phyloP scores from a whole-genome alignment of 495 filamentous ascomycete genomes.

The Amniculicola lignicola region DNA sequence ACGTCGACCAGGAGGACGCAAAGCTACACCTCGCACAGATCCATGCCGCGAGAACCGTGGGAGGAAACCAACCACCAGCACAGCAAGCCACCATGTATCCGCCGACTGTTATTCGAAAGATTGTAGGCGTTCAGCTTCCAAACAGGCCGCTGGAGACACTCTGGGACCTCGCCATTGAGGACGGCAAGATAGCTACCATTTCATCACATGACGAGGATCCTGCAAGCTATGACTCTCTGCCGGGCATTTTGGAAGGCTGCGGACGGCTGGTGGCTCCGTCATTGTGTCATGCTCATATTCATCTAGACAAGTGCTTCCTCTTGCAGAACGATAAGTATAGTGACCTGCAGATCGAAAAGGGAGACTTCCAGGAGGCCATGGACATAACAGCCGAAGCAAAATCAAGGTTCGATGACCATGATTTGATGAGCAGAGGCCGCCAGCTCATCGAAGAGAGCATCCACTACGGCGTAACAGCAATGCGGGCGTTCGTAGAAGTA shows the following conservation, averaged over 20 bases:
- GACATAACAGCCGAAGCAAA: conserved; percentile 61
- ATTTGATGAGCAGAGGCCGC: conserved; percentile 57
- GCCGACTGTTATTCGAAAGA: conserved; percentile 20
- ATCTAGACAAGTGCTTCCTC: conserved; percentile 73
- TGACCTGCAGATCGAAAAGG: conserved; percentile 56
- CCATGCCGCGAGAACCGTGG: background rate
- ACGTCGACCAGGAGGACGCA: conserved; percentile 36
- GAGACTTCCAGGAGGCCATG: conserved; percentile 67
- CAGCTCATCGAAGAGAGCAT: conserved; percentile 68
- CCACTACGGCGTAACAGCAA: conserved; percentile 62
- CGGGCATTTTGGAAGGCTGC: conserved; percentile 33
- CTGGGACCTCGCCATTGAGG: conserved; percentile 47
- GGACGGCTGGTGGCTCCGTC: conserved; percentile 51
- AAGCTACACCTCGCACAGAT: conserved; percentile 31
- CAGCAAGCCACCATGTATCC: conserved; percentile 27
- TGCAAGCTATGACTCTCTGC: conserved; percentile 35
- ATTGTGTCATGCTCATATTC: conserved; percentile 72
- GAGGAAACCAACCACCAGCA: conserved; percentile 13
- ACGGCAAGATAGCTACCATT: conserved; percentile 46
- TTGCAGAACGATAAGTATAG: conserved; percentile 57
- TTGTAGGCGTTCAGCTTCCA: conserved; percentile 46
- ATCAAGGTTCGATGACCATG: conserved; percentile 53
- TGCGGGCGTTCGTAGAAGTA: conserved; percentile 73
- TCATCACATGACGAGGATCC: conserved; percentile 34
- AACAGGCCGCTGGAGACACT: conserved; percentile 35